Evolutionary conservation across 108 stramenopile species (phyloP).

Genomic region (Cyclotella baltica): DNA sequence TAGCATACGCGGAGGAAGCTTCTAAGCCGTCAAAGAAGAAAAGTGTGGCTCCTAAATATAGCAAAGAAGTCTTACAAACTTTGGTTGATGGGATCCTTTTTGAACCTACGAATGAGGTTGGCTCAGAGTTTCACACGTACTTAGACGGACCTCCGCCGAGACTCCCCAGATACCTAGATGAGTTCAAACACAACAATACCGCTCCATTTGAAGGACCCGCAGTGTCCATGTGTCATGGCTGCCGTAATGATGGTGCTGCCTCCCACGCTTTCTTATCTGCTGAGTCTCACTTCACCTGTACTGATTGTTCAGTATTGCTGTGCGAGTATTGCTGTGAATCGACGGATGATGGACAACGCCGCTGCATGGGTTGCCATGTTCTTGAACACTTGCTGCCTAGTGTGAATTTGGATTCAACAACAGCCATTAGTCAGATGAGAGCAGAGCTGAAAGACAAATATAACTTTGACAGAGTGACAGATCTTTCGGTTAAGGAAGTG

Average conservation of each 20-base stretch:
- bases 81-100: conserved; percentile 5
- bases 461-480: conserved; percentile 3
- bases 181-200: background rate
- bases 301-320: background rate
- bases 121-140: conserved; percentile 1
- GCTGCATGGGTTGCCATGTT: conserved; percentile 9
- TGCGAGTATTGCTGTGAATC: conserved; percentile 2
- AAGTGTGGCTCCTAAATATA: conserved; percentile 13
- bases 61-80: conserved; percentile 4
- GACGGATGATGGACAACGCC: background rate
- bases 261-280: conserved; percentile 18
- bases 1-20: conserved; percentile 7
- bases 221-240: conserved; percentile 3
- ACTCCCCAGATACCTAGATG: conserved; percentile 20
- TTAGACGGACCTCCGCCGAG: background rate
- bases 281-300: background rate
- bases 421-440: too few relatives aligned
- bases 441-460: conserved; percentile 12
- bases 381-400: conserved; percentile 11
- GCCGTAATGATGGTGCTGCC: background rate
- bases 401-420: background rate
- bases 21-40: conserved; percentile 13
- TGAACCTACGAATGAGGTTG: conserved; percentile 25
- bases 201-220: background rate
- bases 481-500: conserved; percentile 19